These are phyloP conservation scores for Penicillium glabrum DNA, from an alignment of 2,329 filamentous ascomycete genomes.

Conservation along the genomic window DNA sequence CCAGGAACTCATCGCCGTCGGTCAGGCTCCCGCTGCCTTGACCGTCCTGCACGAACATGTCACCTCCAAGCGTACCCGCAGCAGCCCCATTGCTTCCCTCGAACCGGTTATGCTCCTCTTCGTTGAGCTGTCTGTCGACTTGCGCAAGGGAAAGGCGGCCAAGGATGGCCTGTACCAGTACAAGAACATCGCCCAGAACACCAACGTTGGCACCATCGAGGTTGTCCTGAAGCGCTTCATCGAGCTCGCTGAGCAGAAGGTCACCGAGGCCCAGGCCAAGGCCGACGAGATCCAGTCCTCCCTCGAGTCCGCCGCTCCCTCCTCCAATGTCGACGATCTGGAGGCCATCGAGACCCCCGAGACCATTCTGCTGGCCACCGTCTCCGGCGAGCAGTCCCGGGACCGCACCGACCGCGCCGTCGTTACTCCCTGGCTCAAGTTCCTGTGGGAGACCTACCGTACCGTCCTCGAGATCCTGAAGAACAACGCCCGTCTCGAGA, in stretches of 20 bases:
- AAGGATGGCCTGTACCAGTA: conserved; percentile 99
- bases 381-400: conserved; percentile 95
- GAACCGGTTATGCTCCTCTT: conserved; percentile 99
- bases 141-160: conserved; percentile 96
- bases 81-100: conserved; percentile 91
- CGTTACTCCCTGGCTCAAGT: conserved; percentile 98
- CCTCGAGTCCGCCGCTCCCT: conserved; percentile 71
- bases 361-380: conserved; percentile 94
- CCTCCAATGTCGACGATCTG: conserved; percentile 84
- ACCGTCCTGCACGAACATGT: conserved; percentile 98
- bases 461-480: conserved; percentile 97
- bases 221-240: conserved; percentile 97
- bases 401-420: conserved; percentile 97
- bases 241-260: conserved; percentile 92
- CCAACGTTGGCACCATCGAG: conserved; percentile 97
- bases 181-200: conserved; percentile 99
- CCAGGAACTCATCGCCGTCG: conserved; percentile 97
- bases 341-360: conserved; percentile 97
- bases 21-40: conserved; percentile 87
- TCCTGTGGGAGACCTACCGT: conserved; percentile 98
- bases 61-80: conserved; percentile 95
- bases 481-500: conserved; percentile 96
- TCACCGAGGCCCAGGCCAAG: conserved; percentile 92
- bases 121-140: conserved; percentile 93
- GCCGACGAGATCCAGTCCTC: conserved; percentile 91